These are phyloP conservation scores for Arthrobotrys entomopaga DNA, from an alignment of 2,329 filamentous ascomycete genomes.

Conservation along the genomic window DNA sequence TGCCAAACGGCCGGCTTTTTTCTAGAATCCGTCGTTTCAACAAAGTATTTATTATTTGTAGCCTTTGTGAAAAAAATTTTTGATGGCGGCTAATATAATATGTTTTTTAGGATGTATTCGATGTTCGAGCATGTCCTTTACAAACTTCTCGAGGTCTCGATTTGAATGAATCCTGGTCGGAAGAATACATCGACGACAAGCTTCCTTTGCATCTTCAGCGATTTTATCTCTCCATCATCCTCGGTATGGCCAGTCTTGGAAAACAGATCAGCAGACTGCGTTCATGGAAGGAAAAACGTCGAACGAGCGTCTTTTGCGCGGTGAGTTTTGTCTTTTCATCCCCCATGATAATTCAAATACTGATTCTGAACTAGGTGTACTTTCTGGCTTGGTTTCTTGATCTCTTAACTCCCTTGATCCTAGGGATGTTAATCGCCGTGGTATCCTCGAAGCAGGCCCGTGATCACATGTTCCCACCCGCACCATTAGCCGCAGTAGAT, in stretches of 20 bases:
- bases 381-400: constrained; percentile 76
- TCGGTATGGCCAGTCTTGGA: constrained; percentile 72
- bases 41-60: constrained; percentile 66
- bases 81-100: constrained; percentile 63
- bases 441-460: constrained; percentile 73
- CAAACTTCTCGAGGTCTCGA: constrained; percentile 75
- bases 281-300: constrained; percentile 78
- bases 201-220: constrained; percentile 79
- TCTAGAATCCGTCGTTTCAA: constrained; percentile 72
- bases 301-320: constrained; percentile 74
- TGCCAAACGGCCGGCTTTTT: constrained; percentile 73
- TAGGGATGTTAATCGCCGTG: constrained; percentile 71
- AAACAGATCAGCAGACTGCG: constrained; percentile 80
- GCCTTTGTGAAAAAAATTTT: not conserved
- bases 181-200: constrained; percentile 86
- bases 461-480: constrained; percentile 73
- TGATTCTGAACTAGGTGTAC: constrained; percentile 60
- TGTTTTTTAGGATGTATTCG: constrained; percentile 74
- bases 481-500: constrained; percentile 77
- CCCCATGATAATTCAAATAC: not conserved
- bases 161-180: constrained; percentile 80
- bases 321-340: constrained; percentile 59
- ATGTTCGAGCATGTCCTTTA: constrained; percentile 73
- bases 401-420: constrained; percentile 71
- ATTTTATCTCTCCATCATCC: constrained; percentile 77